phyloP scores from a whole-genome alignment of 23 red algal species.

The Gracilaria caudata region DNA sequence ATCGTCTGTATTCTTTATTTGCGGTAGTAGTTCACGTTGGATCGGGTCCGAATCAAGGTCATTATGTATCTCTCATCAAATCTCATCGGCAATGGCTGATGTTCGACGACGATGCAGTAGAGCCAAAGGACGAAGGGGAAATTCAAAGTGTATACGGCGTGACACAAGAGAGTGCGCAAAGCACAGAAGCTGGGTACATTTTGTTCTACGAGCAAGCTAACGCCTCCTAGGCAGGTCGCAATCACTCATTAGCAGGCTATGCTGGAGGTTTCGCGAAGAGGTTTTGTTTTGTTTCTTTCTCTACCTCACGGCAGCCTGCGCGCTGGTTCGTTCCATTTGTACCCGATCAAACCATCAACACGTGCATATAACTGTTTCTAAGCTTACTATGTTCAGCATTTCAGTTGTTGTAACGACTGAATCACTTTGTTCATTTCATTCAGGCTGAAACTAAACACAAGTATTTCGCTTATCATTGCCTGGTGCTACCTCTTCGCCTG shows the following conservation, averaged over 20 bases:
- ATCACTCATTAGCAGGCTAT: not conserved
- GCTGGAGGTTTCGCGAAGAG: constrained; percentile 2
- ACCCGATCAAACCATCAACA: not conserved
- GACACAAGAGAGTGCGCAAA: constrained; percentile 69
- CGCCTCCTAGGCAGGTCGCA: constrained; percentile 9
- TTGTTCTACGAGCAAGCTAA: constrained; percentile 83
- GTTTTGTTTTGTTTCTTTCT: not conserved
- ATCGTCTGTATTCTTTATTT: constrained; percentile 89
- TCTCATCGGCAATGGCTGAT: constrained; percentile 88
- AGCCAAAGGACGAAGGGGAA: constrained; percentile 92
- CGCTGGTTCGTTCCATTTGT: constrained; percentile 3
- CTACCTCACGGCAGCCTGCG: not conserved
- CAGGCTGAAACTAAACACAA: constrained; percentile 16
- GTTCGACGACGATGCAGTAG: constrained; percentile 97
- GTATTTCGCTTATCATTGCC: constrained; percentile 9
- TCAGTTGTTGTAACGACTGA: not conserved
- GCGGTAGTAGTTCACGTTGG: constrained; percentile 98
- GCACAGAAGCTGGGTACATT: constrained; percentile 92
- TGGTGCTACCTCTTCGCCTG: not conserved
- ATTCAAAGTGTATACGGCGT: constrained; percentile 95
- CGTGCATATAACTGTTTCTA: constrained; percentile 22
- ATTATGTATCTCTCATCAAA: constrained; percentile 96
- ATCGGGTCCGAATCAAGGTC: constrained; percentile 94
- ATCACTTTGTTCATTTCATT: constrained; percentile 17
- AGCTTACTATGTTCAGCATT: constrained; percentile 7